Conservation (phyloP, 352 stramenopile genomes). For the Pythium vanterpoolii region DNA sequence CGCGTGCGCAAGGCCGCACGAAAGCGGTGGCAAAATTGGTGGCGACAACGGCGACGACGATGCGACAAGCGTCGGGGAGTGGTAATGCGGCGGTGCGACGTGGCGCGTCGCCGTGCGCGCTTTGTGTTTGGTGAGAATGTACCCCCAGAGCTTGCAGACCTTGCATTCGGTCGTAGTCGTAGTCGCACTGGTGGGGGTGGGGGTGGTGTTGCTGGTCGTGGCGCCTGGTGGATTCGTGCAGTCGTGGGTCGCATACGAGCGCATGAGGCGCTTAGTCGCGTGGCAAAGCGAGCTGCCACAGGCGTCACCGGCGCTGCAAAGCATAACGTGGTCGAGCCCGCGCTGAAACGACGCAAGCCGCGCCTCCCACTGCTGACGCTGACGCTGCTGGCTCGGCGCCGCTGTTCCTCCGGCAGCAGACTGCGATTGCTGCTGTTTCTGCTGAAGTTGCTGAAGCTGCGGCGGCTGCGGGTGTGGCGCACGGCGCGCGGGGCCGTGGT, state of each 20-base stretch:
- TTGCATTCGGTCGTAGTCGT: conserved; percentile 39
- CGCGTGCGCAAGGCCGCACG: conserved; percentile 17
- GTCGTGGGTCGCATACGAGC: conserved; percentile 59
- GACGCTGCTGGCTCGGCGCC: conserved; percentile 23
- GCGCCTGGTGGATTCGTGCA: conserved; percentile 28
- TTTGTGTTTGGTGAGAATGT: conserved; percentile 39
- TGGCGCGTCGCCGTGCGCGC: conserved; percentile 8
- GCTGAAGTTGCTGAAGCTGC: no score
- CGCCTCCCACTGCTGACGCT: conserved; percentile 63
- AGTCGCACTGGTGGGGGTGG: not conserved
- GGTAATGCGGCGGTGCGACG: conserved; percentile 4
- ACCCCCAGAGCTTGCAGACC: conserved; percentile 76
- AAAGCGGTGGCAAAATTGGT: conserved; percentile 16
- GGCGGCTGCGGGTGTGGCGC: not conserved
- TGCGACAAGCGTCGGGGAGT: conserved; percentile 7
- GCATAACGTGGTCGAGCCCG: conserved; percentile 60
- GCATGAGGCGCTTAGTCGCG: conserved; percentile 62
- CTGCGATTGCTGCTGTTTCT: conserved; percentile 7
- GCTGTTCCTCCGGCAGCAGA: conserved; percentile 9
- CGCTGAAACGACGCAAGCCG: conserved; percentile 64
- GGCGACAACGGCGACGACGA: not conserved
- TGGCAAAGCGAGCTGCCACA: conserved; percentile 72
- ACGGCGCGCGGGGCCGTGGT: not conserved
- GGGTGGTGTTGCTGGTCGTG: not conserved
- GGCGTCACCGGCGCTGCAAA: conserved; percentile 44